These are phyloP conservation scores for Ophiostoma piceae DNA, from an alignment of 2,329 filamentous ascomycete genomes.

Conservation along the genomic window DNA sequence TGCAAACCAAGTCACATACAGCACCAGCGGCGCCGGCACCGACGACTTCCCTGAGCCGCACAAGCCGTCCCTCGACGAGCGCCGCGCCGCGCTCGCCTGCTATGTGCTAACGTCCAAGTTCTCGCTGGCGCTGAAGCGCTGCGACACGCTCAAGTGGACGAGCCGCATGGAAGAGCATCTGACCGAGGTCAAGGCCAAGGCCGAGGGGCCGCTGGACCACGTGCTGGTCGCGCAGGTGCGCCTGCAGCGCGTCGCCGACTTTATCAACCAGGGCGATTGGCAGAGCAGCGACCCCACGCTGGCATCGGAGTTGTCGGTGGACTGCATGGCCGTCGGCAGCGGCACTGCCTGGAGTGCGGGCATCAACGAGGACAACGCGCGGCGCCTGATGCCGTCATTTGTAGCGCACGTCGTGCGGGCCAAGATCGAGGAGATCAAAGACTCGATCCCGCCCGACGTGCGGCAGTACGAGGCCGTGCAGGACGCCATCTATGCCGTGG, in stretches of 20 bases:
- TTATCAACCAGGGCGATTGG: slow-evolving; percentile 29
- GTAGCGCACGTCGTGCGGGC: slow-evolving; percentile 29
- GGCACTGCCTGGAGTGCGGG: not conserved
- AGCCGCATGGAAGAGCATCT: slow-evolving; percentile 55
- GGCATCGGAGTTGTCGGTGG: not conserved
- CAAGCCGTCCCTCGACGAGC: slow-evolving; percentile 38
- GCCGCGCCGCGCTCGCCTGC: slow-evolving; percentile 43
- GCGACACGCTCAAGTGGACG: slow-evolving; percentile 53
- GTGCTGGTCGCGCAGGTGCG: slow-evolving; percentile 42
- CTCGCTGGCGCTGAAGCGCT: slow-evolving; percentile 37
- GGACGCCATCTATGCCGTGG: slow-evolving; percentile 35
- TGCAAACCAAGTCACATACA: not conserved
- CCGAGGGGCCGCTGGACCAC: slow-evolving; percentile 46
- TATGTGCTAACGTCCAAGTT: slow-evolving; percentile 39
- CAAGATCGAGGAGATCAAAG: slow-evolving; percentile 30
- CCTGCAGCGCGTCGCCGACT: slow-evolving; percentile 39
- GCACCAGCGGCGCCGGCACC: slow-evolving; percentile 22
- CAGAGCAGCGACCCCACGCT: slow-evolving; percentile 27
- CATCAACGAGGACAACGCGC: slow-evolving; percentile 24
- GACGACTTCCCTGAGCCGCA: slow-evolving; percentile 16
- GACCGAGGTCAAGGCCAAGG: slow-evolving; percentile 40
- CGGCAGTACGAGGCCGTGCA: slow-evolving; percentile 33
- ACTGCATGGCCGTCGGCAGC: not conserved
- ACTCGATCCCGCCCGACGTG: slow-evolving; percentile 28
- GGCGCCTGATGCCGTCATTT: slow-evolving; percentile 25